Percentiles rank a stretch among this genome's conserved stretches.
Conservation (phyloP, 495 filamentous ascomycete genomes). For the Daldinia childiae region DNA sequence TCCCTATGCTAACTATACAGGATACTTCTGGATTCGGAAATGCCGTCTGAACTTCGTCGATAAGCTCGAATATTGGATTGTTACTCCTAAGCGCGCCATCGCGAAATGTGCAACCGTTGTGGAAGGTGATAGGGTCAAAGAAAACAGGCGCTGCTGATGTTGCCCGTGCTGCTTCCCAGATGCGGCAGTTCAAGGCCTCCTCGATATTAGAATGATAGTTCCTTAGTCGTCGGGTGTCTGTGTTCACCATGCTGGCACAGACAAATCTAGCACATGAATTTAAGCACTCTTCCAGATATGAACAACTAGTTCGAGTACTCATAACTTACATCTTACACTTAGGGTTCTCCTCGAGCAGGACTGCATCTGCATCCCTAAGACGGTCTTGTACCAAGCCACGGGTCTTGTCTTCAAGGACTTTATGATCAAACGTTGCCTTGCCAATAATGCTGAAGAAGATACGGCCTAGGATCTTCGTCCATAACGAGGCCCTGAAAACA, state of each 20-base stretch:
- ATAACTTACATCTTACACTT: not conserved
- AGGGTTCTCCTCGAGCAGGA: not conserved
- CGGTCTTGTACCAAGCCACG: not conserved
- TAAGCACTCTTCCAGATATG: not conserved
- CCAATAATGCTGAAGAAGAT: not conserved
- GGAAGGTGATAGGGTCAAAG: constrained; percentile 8
- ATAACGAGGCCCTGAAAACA: not conserved
- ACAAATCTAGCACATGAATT: not conserved
- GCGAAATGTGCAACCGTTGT: not conserved
- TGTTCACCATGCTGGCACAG: not conserved
- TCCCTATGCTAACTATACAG: not conserved
- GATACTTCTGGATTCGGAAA: not conserved
- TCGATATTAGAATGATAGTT: constrained; percentile 1
- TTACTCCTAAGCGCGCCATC: not conserved
- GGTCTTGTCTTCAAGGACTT: not conserved
- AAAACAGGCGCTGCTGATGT: constrained; percentile 8
- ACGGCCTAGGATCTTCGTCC: not conserved
- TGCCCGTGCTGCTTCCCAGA: constrained; percentile 8
- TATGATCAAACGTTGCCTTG: not conserved
- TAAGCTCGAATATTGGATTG: not conserved
- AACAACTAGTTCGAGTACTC: not conserved
- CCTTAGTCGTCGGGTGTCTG: not conserved
- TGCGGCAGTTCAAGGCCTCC: not conserved
- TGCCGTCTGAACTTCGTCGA: not conserved
- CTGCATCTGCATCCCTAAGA: not conserved